Conservation (phyloP, 345 rosid genomes). For the Salix koriyanagi region DNA sequence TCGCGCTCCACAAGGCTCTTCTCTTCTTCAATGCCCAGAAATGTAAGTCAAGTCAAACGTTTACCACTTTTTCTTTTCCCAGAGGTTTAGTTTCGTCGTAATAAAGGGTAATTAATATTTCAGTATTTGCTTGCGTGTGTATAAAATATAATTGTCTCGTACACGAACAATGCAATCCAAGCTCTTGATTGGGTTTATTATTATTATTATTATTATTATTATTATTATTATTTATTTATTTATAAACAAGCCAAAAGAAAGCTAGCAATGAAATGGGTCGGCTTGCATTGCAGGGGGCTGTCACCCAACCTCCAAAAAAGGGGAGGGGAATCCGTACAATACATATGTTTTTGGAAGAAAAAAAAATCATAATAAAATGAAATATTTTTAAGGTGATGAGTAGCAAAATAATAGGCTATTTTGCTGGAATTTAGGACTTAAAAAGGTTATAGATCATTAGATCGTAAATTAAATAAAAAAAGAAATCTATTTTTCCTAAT, state of each 20-base stretch:
- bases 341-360: too few species aligned
- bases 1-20: constrained; percentile 72
- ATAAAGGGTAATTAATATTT: background rate
- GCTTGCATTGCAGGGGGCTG: too few species aligned
- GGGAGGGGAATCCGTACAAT: too few species aligned
- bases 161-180: too few species aligned
- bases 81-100: background rate
- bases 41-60: constrained; percentile 42
- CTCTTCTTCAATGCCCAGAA: constrained; percentile 88
- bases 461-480: too few species aligned
- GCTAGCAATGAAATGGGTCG: too few species aligned
- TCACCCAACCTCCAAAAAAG: too few species aligned
- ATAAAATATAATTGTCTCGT: too few species aligned
- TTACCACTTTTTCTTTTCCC: background rate
- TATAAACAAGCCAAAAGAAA: background rate
- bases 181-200: background rate
- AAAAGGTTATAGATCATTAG: background rate
- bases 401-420: too few species aligned
- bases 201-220: too few species aligned
- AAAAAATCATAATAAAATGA: too few species aligned
- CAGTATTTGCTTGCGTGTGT: background rate
- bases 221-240: background rate
- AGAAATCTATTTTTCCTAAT: too few species aligned
- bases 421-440: background rate
- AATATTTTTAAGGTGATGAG: background rate